A percentile compares a stretch with the other conserved stretches of the same genome.
Conservation (phyloP, 352 stramenopile genomes). For the Peronospora destructor region DNA sequence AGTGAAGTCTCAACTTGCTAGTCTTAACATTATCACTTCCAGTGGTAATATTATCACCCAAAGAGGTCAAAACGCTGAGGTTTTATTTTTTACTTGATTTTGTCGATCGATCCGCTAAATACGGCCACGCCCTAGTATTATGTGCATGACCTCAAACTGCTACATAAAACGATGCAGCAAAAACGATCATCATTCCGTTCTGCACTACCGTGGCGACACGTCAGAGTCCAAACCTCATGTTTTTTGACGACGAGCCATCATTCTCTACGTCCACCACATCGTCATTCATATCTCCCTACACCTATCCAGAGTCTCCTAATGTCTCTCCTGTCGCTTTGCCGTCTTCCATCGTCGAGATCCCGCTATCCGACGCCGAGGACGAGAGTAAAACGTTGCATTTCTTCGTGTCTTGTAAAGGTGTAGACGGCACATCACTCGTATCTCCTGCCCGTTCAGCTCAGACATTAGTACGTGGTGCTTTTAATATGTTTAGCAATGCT, state of each 20-base stretch:
- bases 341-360: conserved; percentile 4
- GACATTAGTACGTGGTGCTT: conserved; percentile 63
- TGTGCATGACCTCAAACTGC: background rate
- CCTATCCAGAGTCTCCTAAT: conserved; percentile 2
- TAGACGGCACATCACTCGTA: conserved; percentile 50
- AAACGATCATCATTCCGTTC: conserved; percentile 6
- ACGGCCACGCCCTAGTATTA: background rate
- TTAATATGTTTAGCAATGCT: conserved; percentile 55
- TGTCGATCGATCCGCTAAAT: no score
- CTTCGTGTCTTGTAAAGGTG: conserved; percentile 57
- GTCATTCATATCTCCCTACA: conserved; percentile 2
- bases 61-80: no score
- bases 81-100: no score
- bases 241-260: conserved; percentile 36
- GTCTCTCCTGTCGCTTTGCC: background rate
- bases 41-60: no score
- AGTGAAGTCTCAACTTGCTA: no score
- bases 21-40: no score
- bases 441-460: conserved; percentile 52
- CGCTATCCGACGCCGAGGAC: background rate
- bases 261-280: conserved; percentile 3
- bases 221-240: conserved; percentile 39
- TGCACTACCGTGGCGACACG: conserved; percentile 14
- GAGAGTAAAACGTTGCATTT: conserved; percentile 43
- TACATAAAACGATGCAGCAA: no score